Conservation (phyloP, 257 asterid species). For the Solanum okadae region DNA sequence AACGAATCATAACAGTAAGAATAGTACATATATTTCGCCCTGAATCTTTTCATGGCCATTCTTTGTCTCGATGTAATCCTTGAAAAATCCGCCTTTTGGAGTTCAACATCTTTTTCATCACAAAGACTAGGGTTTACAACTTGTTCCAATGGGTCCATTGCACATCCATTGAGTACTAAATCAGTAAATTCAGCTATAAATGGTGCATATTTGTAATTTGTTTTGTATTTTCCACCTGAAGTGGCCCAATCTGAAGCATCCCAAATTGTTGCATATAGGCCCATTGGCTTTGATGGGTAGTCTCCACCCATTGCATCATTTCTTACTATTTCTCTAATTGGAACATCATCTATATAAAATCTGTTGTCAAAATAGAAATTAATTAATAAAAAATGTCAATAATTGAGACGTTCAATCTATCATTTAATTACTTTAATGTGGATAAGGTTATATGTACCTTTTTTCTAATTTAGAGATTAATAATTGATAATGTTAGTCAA, state of each 20-base stretch:
- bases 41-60: slow-evolving; percentile 48
- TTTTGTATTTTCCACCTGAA: slow-evolving; percentile 71
- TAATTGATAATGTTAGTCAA: background rate
- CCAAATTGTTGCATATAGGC: slow-evolving; percentile 87
- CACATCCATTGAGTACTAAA: slow-evolving; percentile 70
- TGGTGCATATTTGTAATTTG: slow-evolving; percentile 84
- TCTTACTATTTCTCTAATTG: slow-evolving; percentile 57
- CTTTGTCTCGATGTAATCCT: slow-evolving; percentile 39
- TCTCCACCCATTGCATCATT: slow-evolving; percentile 76
- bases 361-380: slow-evolving; percentile 17
- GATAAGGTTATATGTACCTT: background rate
- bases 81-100: slow-evolving; percentile 25
- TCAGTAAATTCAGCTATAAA: slow-evolving; percentile 75
- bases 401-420: background rate
- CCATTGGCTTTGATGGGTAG: slow-evolving; percentile 90
- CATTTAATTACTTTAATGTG: background rate
- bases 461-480: background rate
- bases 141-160: slow-evolving; percentile 54
- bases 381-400: background rate
- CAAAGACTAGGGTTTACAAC: slow-evolving; percentile 26
- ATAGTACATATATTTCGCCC: slow-evolving; percentile 63
- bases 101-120: slow-evolving; percentile 15
- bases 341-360: slow-evolving; percentile 76
- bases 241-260: slow-evolving; percentile 99
- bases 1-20: slow-evolving; percentile 63